Evolutionary conservation across 2,329 filamentous ascomycete genomes (phyloP).

Genomic region (Chrysoporthe deuterocubensis): DNA sequence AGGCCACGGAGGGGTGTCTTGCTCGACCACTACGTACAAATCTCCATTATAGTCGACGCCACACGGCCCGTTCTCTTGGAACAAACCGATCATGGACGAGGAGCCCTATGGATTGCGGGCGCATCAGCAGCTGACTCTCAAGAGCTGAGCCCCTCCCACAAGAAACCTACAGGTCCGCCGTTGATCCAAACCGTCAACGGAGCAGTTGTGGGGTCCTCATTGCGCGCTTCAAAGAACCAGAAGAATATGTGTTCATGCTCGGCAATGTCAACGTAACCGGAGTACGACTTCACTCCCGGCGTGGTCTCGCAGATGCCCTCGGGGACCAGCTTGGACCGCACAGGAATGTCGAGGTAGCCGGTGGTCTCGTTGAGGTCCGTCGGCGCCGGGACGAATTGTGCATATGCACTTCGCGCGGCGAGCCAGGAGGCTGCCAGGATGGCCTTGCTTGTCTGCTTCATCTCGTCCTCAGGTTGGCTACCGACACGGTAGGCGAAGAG

Average conservation of each 20-base stretch:
- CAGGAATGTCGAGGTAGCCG: slow-evolving; percentile 44
- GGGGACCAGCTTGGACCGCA: slow-evolving; percentile 53
- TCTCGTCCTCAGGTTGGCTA: neutral
- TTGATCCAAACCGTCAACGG: slow-evolving; percentile 58
- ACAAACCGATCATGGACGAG: slow-evolving; percentile 59
- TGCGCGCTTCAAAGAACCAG: slow-evolving; percentile 57
- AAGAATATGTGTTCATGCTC: slow-evolving; percentile 47
- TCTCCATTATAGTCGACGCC: slow-evolving; percentile 47
- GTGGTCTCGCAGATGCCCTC: slow-evolving; percentile 50
- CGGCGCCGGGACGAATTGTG: slow-evolving; percentile 43
- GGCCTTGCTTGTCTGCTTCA: slow-evolving; percentile 3
- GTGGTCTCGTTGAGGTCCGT: slow-evolving; percentile 39
- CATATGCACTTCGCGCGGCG: neutral
- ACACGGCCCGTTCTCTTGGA: slow-evolving; percentile 49
- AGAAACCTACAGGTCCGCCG: slow-evolving; percentile 45
- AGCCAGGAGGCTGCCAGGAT: slow-evolving; percentile 16
- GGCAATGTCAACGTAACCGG: slow-evolving; percentile 47
- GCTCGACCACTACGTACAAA: slow-evolving; percentile 32
- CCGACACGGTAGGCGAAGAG: neutral
- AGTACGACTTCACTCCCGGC: slow-evolving; percentile 46
- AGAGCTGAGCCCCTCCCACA: neutral
- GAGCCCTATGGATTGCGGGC: slow-evolving; percentile 38
- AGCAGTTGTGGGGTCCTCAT: slow-evolving; percentile 46
- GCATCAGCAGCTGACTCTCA: neutral
- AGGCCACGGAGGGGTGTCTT: neutral